phyloP scores from a whole-genome alignment of 306 rosid species.

The Trifolium subterraneum region DNA sequence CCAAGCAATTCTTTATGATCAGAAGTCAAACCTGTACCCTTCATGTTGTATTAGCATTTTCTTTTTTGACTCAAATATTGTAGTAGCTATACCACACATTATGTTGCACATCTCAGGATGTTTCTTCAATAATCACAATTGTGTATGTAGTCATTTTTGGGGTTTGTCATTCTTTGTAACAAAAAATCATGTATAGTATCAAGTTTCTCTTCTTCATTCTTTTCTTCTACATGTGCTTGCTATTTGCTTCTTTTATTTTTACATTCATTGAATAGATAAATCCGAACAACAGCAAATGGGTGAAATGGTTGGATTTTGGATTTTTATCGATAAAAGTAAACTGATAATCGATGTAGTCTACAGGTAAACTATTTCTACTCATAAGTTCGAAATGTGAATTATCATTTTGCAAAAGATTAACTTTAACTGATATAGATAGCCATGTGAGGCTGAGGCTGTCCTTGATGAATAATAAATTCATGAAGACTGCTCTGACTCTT shows the following conservation, averaged over 20 bases:
- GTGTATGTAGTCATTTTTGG: slow-evolving; percentile 34
- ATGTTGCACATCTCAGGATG: slow-evolving; percentile 38
- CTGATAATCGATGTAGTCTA: neutral
- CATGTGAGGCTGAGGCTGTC: neutral
- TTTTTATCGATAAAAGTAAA: neutral
- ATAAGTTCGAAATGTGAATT: no score
- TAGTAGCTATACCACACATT: slow-evolving; percentile 33
- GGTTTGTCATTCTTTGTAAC: slow-evolving; percentile 48
- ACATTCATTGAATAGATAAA: slow-evolving; percentile 23
- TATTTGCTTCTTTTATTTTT: neutral
- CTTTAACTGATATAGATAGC: neutral
- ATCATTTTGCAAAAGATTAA: neutral
- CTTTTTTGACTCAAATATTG: slow-evolving; percentile 11
- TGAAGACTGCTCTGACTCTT: no score
- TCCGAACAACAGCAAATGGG: neutral
- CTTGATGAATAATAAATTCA: neutral
- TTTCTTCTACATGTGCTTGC: neutral
- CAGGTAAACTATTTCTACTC: no score
- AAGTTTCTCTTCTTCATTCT: neutral
- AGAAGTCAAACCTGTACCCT: slow-evolving; percentile 21
- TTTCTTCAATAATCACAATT: slow-evolving; percentile 41
- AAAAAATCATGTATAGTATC: slow-evolving; percentile 32
- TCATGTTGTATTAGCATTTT: slow-evolving; percentile 16
- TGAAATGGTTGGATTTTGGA: slow-evolving; percentile 3
- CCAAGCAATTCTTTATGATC: slow-evolving; percentile 69